These are phyloP conservation scores for Monosporascus sp. DNA, from an alignment of 2,329 filamentous ascomycete genomes.

Conservation along the genomic window DNA sequence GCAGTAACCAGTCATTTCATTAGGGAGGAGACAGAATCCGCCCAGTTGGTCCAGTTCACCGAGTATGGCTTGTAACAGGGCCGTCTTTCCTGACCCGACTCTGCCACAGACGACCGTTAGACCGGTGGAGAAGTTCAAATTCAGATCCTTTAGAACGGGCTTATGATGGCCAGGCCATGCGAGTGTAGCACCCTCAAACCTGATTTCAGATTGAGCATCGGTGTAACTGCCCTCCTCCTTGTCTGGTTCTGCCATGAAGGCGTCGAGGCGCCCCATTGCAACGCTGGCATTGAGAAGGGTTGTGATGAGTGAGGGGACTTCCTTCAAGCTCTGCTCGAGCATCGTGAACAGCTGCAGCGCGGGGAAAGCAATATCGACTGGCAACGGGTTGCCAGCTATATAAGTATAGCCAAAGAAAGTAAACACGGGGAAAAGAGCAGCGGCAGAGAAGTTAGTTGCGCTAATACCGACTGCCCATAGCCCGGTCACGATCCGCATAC, in stretches of 20 bases:
- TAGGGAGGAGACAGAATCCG: conserved; percentile 40
- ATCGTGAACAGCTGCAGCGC: conserved; percentile 76
- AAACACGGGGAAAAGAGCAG: conserved; percentile 71
- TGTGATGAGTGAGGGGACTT: conserved; percentile 71
- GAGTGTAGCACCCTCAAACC: conserved; percentile 64
- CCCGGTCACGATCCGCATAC: conserved; percentile 57
- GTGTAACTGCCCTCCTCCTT: conserved; percentile 49
- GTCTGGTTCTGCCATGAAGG: conserved; percentile 82
- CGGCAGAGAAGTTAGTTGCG: conserved; percentile 66
- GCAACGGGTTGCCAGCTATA: conserved; percentile 60
- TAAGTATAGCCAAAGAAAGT: conserved; percentile 79
- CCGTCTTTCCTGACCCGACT: conserved; percentile 58
- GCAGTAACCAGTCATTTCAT: conserved; percentile 49
- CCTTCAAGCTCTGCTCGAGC: conserved; percentile 67
- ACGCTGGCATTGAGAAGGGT: conserved; percentile 77
- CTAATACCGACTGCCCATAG: conserved; percentile 59
- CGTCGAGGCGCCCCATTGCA: conserved; percentile 73
- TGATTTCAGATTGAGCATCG: conserved; percentile 36
- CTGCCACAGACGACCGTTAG: conserved; percentile 54
- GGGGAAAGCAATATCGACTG: conserved; percentile 80
- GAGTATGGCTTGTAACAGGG: conserved; percentile 52
- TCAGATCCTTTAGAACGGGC: conserved; percentile 43
- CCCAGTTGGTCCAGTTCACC: conserved; percentile 63
- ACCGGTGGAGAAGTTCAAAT: conserved; percentile 41
- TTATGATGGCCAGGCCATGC: conserved; percentile 68